A percentile compares a stretch with the other conserved stretches of the same genome.
phyloP scores from a whole-genome alignment of 2,329 filamentous ascomycete species.

The Alternaria gansuensis region DNA sequence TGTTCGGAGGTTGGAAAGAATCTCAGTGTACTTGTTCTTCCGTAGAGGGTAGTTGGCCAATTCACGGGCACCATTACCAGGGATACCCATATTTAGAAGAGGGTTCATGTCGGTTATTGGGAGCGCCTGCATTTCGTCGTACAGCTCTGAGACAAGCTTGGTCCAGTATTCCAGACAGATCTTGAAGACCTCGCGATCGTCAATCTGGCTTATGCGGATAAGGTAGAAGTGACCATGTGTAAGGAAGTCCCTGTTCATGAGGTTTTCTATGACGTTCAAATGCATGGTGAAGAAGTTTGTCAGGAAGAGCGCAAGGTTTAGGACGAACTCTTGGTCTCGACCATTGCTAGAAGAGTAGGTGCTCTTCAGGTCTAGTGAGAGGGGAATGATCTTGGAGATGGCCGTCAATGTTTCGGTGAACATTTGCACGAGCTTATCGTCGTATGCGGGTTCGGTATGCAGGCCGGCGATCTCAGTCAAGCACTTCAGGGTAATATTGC shows the following conservation, averaged over 20 bases:
- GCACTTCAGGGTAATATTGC: constrained; percentile 95
- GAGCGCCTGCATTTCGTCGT: constrained; percentile 97
- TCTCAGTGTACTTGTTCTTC: constrained; percentile 97
- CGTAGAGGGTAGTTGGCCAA: constrained; percentile 91
- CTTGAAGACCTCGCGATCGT: constrained; percentile 99
- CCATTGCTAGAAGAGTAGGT: constrained; percentile 93
- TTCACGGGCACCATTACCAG: constrained; percentile 84
- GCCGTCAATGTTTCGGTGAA: constrained; percentile 96
- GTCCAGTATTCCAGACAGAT: constrained; percentile 99
- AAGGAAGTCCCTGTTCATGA: constrained; percentile 93
- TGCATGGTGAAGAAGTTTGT: constrained; percentile 98
- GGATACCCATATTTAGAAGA: constrained; percentile 78
- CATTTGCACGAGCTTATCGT: constrained; percentile 97
- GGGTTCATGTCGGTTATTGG: constrained; percentile 94
- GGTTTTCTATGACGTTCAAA: constrained; percentile 90
- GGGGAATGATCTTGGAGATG: constrained; percentile 90
- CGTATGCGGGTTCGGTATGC: constrained; percentile 85
- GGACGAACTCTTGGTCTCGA: constrained; percentile 95
- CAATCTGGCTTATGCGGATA: constrained; percentile 97
- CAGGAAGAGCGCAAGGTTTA: constrained; percentile 93
- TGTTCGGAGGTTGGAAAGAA: constrained; percentile 89
- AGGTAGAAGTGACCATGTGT: constrained; percentile 98
- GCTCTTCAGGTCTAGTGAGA: constrained; percentile 86
- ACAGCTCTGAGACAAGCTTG: constrained; percentile 95
- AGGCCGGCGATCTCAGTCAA: constrained; percentile 96